phyloP scores from a whole-genome alignment of 768 basidiomycete species.

The Termitomyces sp. region DNA sequence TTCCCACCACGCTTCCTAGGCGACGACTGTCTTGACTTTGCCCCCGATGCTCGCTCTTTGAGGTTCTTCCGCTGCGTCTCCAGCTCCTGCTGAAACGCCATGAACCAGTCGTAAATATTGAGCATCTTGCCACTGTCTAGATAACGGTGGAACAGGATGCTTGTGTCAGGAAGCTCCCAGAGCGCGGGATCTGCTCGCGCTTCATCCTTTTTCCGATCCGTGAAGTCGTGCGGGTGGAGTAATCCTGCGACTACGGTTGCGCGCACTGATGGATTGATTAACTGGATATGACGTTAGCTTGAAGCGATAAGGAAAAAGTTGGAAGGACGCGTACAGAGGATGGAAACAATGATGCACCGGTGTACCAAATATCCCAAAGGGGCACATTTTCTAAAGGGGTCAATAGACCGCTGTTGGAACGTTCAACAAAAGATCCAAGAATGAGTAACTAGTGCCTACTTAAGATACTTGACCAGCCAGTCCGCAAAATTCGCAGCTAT shows the following conservation, averaged over 20 bases:
- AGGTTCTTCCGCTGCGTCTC: conserved; percentile 48
- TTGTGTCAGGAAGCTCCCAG: conserved; percentile 66
- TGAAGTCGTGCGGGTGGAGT: conserved; percentile 52
- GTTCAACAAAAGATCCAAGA: background rate
- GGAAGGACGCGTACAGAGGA: conserved; percentile 46
- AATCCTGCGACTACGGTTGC: conserved; percentile 60
- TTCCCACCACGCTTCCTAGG: conserved; percentile 17
- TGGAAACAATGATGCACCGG: conserved; percentile 59
- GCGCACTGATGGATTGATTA: conserved; percentile 68
- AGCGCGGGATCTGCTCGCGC: conserved; percentile 22
- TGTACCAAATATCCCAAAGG: conserved; percentile 76
- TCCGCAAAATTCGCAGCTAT: conserved; percentile 32
- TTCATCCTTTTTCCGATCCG: conserved; percentile 12
- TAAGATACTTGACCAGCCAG: conserved; percentile 50
- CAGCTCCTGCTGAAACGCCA: conserved; percentile 65
- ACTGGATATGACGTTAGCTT: conserved; percentile 28
- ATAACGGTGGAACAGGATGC: conserved; percentile 74
- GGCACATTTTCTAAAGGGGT: conserved; percentile 43
- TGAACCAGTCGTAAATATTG: conserved; percentile 88
- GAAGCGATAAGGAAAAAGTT: background rate
- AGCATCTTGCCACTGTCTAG: conserved; percentile 78
- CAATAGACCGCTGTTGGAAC: conserved; percentile 33
- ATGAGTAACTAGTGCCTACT: conserved; percentile 30
- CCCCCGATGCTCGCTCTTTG: conserved; percentile 9
- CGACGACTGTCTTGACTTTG: conserved; percentile 2